Percentiles rank a stretch among this genome's conserved stretches.
These are phyloP conservation scores for Sisymbrium irio DNA, from an alignment of 345 rosid species.

Conservation along the genomic window DNA sequence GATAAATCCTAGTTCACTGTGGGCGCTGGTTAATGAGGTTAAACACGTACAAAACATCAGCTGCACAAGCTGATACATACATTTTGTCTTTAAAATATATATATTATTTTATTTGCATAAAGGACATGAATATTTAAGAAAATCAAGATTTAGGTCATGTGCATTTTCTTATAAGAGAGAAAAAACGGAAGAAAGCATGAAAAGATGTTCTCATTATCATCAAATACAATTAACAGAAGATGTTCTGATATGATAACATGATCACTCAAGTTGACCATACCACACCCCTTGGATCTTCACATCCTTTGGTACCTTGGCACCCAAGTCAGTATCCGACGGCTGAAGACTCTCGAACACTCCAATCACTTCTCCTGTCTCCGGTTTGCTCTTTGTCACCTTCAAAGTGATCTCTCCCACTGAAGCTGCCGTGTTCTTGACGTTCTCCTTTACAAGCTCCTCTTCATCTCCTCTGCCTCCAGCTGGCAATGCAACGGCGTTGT, in stretches of 20 bases:
- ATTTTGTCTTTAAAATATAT: too few species aligned
- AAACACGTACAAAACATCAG: neutral
- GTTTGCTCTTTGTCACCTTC: slow-evolving; percentile 76
- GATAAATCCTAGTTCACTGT: neutral
- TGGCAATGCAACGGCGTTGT: slow-evolving; percentile 86
- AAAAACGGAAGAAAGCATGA: slow-evolving; percentile 1
- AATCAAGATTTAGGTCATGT: slow-evolving; percentile 5
- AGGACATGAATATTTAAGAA: neutral
- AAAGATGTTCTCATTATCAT: slow-evolving; percentile 26
- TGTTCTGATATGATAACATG: slow-evolving; percentile 19
- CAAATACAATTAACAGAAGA: slow-evolving; percentile 19
- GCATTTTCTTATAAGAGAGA: slow-evolving; percentile 6
- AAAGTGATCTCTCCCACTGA: slow-evolving; percentile 82
- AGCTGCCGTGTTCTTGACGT: slow-evolving; percentile 61
- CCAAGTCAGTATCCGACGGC: slow-evolving; percentile 99
- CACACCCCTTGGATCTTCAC: slow-evolving; percentile 93
- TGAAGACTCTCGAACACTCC: slow-evolving; percentile 96
- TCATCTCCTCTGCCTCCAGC: slow-evolving; percentile 86
- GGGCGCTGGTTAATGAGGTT: neutral
- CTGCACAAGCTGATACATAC: too few species aligned
- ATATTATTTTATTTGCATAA: too few species aligned
- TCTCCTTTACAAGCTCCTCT: slow-evolving; percentile 83
- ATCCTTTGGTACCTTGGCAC: slow-evolving; percentile 93
- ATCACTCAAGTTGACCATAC: slow-evolving; percentile 93
- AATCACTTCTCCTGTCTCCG: slow-evolving; percentile 87